Conservation (phyloP, 768 basidiomycete species). For the Leccinum ochraceum region DNA sequence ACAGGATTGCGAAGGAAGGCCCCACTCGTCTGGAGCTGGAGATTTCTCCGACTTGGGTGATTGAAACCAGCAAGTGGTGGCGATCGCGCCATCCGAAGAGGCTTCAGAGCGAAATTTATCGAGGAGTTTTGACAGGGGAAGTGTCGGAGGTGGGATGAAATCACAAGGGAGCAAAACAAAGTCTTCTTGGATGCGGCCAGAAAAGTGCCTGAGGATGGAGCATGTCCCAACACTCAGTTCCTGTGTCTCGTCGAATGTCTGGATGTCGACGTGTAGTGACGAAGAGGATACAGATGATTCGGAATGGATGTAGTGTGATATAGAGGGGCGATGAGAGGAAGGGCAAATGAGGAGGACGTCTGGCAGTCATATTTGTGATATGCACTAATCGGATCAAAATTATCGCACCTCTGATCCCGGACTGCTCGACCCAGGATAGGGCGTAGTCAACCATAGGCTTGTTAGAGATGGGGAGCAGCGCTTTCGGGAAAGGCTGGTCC, state of each 20-base stretch:
- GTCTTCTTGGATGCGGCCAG: constrained; percentile 74
- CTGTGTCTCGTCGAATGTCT: constrained; percentile 75
- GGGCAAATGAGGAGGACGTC: constrained; percentile 90
- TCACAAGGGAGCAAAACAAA: constrained; percentile 92
- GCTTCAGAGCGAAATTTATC: constrained; percentile 82
- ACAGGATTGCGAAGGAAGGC: constrained; percentile 40
- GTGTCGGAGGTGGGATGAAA: constrained; percentile 73
- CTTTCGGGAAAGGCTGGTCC: constrained; percentile 83
- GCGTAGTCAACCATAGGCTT: constrained; percentile 84
- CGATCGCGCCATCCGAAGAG: constrained; percentile 61
- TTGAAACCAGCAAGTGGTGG: constrained; percentile 68
- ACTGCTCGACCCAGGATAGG: constrained; percentile 83
- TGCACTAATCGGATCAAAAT: constrained; percentile 1
- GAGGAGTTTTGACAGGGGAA: constrained; percentile 69
- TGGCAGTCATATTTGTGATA: constrained; percentile 32
- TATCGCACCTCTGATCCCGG: constrained; percentile 74
- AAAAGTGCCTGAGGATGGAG: constrained; percentile 74
- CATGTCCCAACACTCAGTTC: constrained; percentile 71
- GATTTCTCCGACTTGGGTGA: constrained; percentile 53
- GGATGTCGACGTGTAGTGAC: constrained; percentile 71
- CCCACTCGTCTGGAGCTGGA: constrained; percentile 67
- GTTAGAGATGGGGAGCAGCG: constrained; percentile 85
- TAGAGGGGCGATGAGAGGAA: constrained; percentile 64
- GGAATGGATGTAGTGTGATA: constrained; percentile 86
- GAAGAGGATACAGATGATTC: constrained; percentile 62